Evolutionary conservation across 306 rosid genomes (phyloP), one percentile per base, ranked within the genome.

Genomic region (Cajanus cajan): DNA sequence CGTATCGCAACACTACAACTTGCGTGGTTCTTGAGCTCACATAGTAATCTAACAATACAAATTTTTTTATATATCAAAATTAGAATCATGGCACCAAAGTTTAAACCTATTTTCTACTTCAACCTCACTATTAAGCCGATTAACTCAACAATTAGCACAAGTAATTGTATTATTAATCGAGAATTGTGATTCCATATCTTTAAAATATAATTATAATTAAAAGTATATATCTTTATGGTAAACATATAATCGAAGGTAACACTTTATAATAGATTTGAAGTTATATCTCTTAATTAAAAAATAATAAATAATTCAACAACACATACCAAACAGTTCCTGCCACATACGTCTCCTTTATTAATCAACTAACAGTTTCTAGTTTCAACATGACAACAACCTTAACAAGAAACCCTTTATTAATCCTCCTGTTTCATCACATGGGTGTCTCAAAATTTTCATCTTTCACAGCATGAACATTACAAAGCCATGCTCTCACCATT

Each of bases 391-490:
- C 34, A 9, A 68, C 57, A 68, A 64, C 5, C 7, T 39, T 16
- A 28, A 71, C 47, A 52, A 47, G 24, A 58, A 58, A 15, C 1
- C 63, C 22, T 74, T 6, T 54, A 45, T 66, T 62, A 48, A 25
- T 15, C 33, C 2, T 25, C 47, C 8, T 48, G 33, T 73, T 71
- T 65, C 58, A 75, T 61, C 54, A 8, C n/a, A 28, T 62, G 73
- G 63, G 71, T 10, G 16, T 73, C 77, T 84, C 65, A 76, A 68
- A 51, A 6, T 66, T 66, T 52, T 41, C 47, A 39, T 43, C 75
- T 77, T 76, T 70, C 70, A 25, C 41, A 77, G 7, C 5, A 19
- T 16, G 48, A 57, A 6, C 80, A 57, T 45, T 19, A 51, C 52
- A 73, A 25, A 59, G 2, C 39, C 76, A 16, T 44, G 54, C 19